These are phyloP conservation scores for Yamadazyma blattariae DNA, from an alignment of 1,139 yeast genomes.

Conservation along the genomic window DNA sequence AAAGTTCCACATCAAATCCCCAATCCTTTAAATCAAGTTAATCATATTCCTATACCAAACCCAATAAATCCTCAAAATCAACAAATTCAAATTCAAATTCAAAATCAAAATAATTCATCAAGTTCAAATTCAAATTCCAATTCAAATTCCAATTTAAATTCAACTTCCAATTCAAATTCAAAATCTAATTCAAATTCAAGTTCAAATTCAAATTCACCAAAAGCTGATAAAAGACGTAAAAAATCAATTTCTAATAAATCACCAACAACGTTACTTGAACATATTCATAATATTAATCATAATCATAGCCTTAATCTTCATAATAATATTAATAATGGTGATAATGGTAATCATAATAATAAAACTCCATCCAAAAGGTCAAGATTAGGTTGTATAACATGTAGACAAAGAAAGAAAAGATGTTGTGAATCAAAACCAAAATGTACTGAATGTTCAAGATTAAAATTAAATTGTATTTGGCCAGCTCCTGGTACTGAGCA, in stretches of 20 bases:
- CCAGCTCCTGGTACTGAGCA: constrained; percentile 50
- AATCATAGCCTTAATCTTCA: no score
- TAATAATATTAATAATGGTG: background rate
- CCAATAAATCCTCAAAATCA: background rate
- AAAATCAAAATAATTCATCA: background rate
- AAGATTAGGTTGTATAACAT: constrained; percentile 47
- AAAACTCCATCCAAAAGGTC: constrained; percentile 27
- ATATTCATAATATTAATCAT: no score
- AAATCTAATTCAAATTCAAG: no score
- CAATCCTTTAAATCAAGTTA: no score
- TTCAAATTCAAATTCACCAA: no score
- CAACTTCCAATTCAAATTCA: no score
- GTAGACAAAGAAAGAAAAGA: constrained; percentile 44
- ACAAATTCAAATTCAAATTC: background rate
- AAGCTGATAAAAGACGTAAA: background rate
- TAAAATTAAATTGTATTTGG: constrained; percentile 47
- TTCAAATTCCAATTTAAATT: background rate
- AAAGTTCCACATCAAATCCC: no score
- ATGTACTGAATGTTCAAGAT: constrained; percentile 41
- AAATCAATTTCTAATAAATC: background rate
- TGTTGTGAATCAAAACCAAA: constrained; percentile 44
- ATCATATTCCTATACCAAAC: background rate
- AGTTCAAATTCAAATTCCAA: no score
- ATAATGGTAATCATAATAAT: background rate
- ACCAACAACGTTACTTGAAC: no score